Base-by-base conservation (phyloP, 78 protist species). In the Dictyostelium purpureum region DNA sequence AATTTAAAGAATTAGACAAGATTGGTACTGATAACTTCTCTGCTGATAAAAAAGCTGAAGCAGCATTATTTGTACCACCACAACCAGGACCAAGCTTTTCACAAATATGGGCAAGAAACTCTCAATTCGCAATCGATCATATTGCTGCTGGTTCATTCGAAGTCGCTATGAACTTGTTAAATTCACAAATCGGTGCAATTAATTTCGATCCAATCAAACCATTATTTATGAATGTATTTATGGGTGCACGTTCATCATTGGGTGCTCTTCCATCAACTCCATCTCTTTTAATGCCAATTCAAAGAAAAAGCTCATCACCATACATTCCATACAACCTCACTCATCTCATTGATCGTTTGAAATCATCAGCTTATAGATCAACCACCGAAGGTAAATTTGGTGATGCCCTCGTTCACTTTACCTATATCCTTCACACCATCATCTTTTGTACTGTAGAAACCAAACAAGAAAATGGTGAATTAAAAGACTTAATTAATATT, bases 131-230 rank as follows among this genome's bases (percentile, higher is more conserved):
- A 0, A 96, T 81, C 19, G 99, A 98, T 61, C 99, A 97, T 69
- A 76, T 83, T 18, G 98, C 99, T 0, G 98, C 99, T 1, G 99
- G 99, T 12, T 43, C 96, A 5, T 98, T 99, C 71, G 98, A 94
- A 37, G 24, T 88, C 10, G 98, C 98, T 28, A 88, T 96, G 96
- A 77, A 88, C 61, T 71, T 96, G 38, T 87, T 98, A 16, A 69
- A 94, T 51, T 59, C 61, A 33, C 99, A 98, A 89, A 12, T 93
- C 24, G 99, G 99, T 26, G 61, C 96, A 7, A 93, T 94, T 75
- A 51, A 97, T 88, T 97, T 98, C 45, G 97, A 38, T 43, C 99
- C 99, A 40, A 76, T 98, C 63, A 79, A 95, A 61, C 69, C 74
- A 31, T 0, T 49, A 74, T 98, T 97, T 81, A 2, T 97, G 70